A percentile compares a stretch with the other conserved stretches of the same genome.
phyloP scores from a whole-genome alignment of 129 eudicot species.

The Artemisia annua region DNA sequence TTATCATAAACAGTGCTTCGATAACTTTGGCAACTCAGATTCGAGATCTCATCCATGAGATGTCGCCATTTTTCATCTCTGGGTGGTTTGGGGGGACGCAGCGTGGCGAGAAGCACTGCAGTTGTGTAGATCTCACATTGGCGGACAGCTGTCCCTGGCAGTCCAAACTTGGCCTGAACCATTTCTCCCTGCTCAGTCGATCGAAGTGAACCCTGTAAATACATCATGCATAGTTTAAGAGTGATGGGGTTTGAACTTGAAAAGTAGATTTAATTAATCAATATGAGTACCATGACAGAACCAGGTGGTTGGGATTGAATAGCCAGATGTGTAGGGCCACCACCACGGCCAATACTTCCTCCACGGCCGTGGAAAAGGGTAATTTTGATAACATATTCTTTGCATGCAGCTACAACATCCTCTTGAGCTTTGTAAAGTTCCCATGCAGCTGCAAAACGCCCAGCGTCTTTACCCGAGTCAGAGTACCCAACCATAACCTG shows the following conservation, averaged over 20 bases:
- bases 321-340: constrained; percentile 94
- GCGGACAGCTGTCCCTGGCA: constrained; percentile 77
- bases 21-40: constrained; percentile 62
- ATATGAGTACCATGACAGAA: constrained; percentile 72
- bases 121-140: constrained; percentile 93
- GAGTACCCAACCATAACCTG: constrained; percentile 99
- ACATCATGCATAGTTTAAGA: not conserved
- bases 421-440: constrained; percentile 98
- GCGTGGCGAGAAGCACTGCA: constrained; percentile 88
- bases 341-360: constrained; percentile 97
- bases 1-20: constrained; percentile 81
- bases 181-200: constrained; percentile 98
- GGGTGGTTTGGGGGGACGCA: constrained; percentile 89
- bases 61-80: constrained; percentile 92
- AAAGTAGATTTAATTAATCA: not conserved
- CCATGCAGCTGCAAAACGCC: constrained; percentile 99
- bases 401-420: constrained; percentile 92
- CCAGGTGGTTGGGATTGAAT: constrained; percentile 99
- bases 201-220: constrained; percentile 80
- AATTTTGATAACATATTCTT: constrained; percentile 68
- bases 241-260: not conserved
- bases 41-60: constrained; percentile 81
- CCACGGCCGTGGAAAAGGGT: constrained; percentile 97
- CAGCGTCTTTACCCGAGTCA: constrained; percentile 96
- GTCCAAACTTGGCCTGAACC: constrained; percentile 96